A percentile compares a stretch with the other conserved stretches of the same genome.
phyloP scores from a whole-genome alignment of 495 filamentous ascomycete genomes.

The Chaetomium fimeti region DNA sequence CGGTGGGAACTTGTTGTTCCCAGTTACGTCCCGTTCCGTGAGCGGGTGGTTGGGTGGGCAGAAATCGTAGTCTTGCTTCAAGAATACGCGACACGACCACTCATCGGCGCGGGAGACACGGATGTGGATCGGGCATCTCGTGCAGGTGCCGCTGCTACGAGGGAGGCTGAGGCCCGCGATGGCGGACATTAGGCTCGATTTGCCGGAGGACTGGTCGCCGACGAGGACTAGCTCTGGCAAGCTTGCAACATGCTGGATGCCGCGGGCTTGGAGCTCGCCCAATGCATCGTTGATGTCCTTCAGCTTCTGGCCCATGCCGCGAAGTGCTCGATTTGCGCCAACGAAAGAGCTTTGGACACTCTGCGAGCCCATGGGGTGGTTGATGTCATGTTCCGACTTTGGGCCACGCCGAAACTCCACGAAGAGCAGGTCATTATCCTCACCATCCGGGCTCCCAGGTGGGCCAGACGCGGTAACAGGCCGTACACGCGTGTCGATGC shows the following conservation, averaged over 20 bases:
- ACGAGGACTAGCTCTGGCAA: constrained; percentile 76
- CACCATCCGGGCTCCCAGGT: constrained; percentile 10
- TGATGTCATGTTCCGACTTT: neutral
- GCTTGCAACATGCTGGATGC: constrained; percentile 55
- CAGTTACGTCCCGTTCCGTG: constrained; percentile 42
- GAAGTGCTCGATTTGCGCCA: constrained; percentile 37
- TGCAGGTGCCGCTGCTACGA: constrained; percentile 66
- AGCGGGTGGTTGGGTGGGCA: constrained; percentile 33
- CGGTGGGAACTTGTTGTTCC: constrained; percentile 44
- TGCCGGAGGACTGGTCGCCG: constrained; percentile 79
- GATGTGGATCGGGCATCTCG: constrained; percentile 74
- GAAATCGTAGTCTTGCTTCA: constrained; percentile 59
- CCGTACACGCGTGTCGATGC: constrained; percentile 24
- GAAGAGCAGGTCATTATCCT: constrained; percentile 23
- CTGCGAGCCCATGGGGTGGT: constrained; percentile 12
- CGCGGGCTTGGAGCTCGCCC: constrained; percentile 46
- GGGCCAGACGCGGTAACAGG: constrained; percentile 7
- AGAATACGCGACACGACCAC: constrained; percentile 63
- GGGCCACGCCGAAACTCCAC: constrained; percentile 25
- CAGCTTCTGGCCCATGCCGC: constrained; percentile 45
- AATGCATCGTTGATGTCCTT: constrained; percentile 51
- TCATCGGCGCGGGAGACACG: constrained; percentile 57
- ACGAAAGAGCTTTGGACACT: constrained; percentile 33
- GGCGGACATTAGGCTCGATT: constrained; percentile 76
- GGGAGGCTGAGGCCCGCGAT: constrained; percentile 77